Percentiles rank a stretch among this genome's conserved stretches.
Conservation (phyloP, 305 asterid species). For the Solanum chacoense region DNA sequence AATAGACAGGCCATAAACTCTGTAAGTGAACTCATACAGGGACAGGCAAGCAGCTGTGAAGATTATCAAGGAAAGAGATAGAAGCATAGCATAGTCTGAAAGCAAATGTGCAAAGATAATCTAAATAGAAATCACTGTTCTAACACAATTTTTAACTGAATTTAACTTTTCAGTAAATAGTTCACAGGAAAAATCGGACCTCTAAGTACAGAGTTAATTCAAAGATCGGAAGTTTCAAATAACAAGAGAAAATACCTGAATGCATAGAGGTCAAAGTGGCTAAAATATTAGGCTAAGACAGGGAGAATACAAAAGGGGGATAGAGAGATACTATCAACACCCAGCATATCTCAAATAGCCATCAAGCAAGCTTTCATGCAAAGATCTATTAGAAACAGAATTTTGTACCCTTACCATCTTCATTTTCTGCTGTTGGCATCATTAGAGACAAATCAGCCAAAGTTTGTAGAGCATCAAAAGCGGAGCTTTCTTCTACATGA, state of each 20-base stretch:
- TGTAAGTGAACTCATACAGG: not conserved
- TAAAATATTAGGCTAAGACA: not conserved
- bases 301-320: not conserved
- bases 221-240: not conserved
- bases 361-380: not conserved
- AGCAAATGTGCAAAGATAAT: not conserved
- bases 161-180: not conserved
- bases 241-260: not conserved
- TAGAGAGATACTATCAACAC: not conserved
- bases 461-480: constrained; percentile 74
- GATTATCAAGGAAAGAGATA: not conserved
- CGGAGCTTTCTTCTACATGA: constrained; percentile 54
- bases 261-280: not conserved
- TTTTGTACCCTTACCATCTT: constrained; percentile 36
- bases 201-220: not conserved
- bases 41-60: not conserved
- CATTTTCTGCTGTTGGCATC: constrained; percentile 61
- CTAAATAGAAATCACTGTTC: not conserved
- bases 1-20: not conserved
- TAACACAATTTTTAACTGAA: not conserved
- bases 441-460: constrained; percentile 73
- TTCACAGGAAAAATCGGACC: not conserved
- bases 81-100: not conserved
- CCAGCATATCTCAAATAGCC: not conserved
- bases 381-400: not conserved